Percentiles rank a stretch among this genome's conserved stretches.
Evolutionary conservation across 106 monocot genomes (phyloP).

Genomic region (Dioscorea alata): DNA sequence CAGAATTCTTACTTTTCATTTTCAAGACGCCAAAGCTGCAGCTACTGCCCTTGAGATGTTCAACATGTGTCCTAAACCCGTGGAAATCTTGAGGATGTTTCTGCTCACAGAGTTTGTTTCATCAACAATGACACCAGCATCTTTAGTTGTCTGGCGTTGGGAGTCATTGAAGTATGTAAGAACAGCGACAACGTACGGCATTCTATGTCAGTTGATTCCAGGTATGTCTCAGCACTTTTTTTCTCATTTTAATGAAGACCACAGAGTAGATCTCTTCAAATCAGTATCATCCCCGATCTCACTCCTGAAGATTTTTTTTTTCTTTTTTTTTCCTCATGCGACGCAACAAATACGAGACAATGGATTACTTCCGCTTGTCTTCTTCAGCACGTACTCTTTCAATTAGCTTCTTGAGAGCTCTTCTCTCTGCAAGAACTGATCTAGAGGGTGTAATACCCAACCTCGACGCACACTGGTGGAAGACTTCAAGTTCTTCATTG

Average conservation of each 20-base stretch:
- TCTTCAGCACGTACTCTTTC: slow-evolving; percentile 59
- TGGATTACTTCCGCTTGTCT: slow-evolving; percentile 70
- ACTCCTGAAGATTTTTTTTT: slow-evolving; percentile 35
- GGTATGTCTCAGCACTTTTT: too few species aligned
- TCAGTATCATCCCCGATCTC: slow-evolving; percentile 53
- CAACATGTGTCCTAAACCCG: slow-evolving; percentile 59
- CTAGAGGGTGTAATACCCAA: slow-evolving; percentile 70
- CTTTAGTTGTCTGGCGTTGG: too few species aligned
- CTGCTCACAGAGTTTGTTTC: too few species aligned
- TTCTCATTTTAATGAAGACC: too few species aligned
- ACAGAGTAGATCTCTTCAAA: slow-evolving; percentile 56
- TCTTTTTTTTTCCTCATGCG: slow-evolving; percentile 85
- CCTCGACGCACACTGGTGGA: too few species aligned
- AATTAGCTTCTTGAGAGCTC: slow-evolving; percentile 76
- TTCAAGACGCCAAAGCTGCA: slow-evolving; percentile 73
- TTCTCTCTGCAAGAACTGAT: slow-evolving; percentile 74
- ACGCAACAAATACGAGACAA: slow-evolving; percentile 51
- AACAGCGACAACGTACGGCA: too few species aligned
- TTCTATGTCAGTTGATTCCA: too few species aligned
- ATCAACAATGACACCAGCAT: too few species aligned
- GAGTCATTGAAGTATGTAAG: too few species aligned
- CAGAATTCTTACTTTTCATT: slow-evolving; percentile 85
- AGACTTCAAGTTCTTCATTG: slow-evolving; percentile 53
- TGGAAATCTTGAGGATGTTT: slow-evolving; percentile 57
- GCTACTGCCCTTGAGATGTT: slow-evolving; percentile 73